Evolutionary conservation across 2,329 filamentous ascomycete genomes (phyloP).

Genomic region (Penicillium capsulatum): DNA sequence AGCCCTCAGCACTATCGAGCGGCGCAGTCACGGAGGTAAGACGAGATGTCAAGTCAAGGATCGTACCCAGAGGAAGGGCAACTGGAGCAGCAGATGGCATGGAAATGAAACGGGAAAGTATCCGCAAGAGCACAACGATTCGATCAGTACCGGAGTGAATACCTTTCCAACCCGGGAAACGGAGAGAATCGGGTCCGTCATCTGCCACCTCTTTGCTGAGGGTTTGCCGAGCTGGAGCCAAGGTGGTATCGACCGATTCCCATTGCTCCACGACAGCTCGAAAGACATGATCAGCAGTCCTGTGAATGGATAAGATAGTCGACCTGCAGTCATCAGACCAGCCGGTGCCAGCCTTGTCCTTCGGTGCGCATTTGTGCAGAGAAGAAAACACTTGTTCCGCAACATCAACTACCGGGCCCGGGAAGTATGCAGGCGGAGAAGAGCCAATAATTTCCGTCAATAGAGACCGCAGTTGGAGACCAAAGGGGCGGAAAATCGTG

Average conservation of each 20-base stretch:
- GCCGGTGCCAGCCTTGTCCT: slow-evolving; percentile 70
- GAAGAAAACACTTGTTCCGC: slow-evolving; percentile 64
- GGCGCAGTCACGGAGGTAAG: slow-evolving; percentile 62
- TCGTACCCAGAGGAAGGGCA: slow-evolving; percentile 60
- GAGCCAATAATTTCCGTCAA: slow-evolving; percentile 60
- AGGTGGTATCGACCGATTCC: slow-evolving; percentile 59
- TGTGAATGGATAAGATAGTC: slow-evolving; percentile 62
- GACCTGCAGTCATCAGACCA: slow-evolving; percentile 66
- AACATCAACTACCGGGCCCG: slow-evolving; percentile 52
- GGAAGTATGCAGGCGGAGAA: slow-evolving; percentile 52
- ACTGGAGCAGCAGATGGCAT: slow-evolving; percentile 63
- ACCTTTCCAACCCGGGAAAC: slow-evolving; percentile 67
- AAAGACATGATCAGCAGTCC: slow-evolving; percentile 70
- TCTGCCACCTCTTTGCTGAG: slow-evolving; percentile 37
- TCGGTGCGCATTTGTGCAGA: slow-evolving; percentile 76
- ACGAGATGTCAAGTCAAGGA: slow-evolving; percentile 67
- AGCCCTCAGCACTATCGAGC: slow-evolving; percentile 36
- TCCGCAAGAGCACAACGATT: slow-evolving; percentile 60
- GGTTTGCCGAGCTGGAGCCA: slow-evolving; percentile 32
- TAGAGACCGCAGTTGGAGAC: slow-evolving; percentile 62
- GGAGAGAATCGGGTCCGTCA: slow-evolving; percentile 40
- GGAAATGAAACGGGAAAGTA: slow-evolving; percentile 61
- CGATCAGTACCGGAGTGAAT: slow-evolving; percentile 69
- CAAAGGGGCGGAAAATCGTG: slow-evolving; percentile 74
- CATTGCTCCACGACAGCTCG: slow-evolving; percentile 76